Evolutionary conservation across 129 eudicot genomes (phyloP).

Genomic region (Chrysanthemum lavandulifolium): DNA sequence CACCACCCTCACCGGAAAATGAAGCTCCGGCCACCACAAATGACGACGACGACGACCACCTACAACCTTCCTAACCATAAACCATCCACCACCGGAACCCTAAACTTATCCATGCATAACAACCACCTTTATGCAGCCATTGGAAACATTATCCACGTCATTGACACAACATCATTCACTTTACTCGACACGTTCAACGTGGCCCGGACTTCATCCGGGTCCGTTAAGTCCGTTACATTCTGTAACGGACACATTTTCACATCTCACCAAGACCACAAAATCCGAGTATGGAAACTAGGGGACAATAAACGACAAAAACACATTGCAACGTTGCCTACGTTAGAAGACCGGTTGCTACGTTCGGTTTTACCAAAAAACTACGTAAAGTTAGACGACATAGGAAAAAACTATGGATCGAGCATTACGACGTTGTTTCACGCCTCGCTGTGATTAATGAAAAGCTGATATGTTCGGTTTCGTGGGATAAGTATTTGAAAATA

Average conservation of each 20-base stretch:
- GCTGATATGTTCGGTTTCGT: slow-evolving; percentile 59
- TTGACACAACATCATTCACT: slow-evolving; percentile 32
- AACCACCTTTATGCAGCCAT: slow-evolving; percentile 55
- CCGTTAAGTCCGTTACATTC: slow-evolving; percentile 62
- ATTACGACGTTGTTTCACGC: slow-evolving; percentile 82
- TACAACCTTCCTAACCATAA: background rate
- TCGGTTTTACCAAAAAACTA: slow-evolving; percentile 58
- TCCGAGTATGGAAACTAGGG: slow-evolving; percentile 60
- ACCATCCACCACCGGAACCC: background rate
- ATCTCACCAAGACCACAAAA: slow-evolving; percentile 75
- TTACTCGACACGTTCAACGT: slow-evolving; percentile 41
- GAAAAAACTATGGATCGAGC: slow-evolving; percentile 70
- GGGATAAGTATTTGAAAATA: slow-evolving; percentile 70
- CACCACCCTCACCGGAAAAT: slow-evolving; percentile 6
- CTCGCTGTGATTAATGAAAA: slow-evolving; percentile 34
- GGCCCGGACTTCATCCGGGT: slow-evolving; percentile 36
- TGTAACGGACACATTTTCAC: slow-evolving; percentile 45
- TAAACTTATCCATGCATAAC: slow-evolving; percentile 26
- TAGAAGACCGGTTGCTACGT: slow-evolving; percentile 53
- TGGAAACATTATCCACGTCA: slow-evolving; percentile 40
- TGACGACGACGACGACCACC: background rate
- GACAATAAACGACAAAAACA: slow-evolving; percentile 44
- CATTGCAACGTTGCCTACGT: slow-evolving; percentile 59
- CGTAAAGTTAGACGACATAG: slow-evolving; percentile 67
- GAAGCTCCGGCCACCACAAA: background rate